Evolutionary conservation across 148 eudicot genomes (phyloP).

Genomic region (Bassia scoparia): DNA sequence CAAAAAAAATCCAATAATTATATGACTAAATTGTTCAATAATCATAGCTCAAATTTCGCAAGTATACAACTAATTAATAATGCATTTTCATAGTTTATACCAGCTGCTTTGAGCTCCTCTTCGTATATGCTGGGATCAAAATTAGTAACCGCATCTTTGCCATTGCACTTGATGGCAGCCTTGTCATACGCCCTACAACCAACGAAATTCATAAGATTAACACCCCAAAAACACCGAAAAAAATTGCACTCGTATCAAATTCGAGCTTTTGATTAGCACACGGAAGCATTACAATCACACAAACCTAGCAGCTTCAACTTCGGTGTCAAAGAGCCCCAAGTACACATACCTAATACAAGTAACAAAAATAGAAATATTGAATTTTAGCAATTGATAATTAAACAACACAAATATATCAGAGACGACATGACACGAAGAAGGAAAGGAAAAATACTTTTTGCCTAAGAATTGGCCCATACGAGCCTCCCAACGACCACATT

Average conservation of each 20-base stretch:
- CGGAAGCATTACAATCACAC: not conserved
- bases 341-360: conserved; percentile 71
- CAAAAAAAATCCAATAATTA: too few relatives aligned
- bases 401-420: not conserved
- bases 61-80: not conserved
- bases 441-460: conserved; percentile 58
- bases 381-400: not conserved
- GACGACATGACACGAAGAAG: not conserved
- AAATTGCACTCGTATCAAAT: not conserved
- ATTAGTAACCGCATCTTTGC: conserved; percentile 93
- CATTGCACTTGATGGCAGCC: conserved; percentile 88
- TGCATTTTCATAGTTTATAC: not conserved
- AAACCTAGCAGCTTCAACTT: conserved; percentile 95
- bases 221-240: not conserved
- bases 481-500: conserved; percentile 99
- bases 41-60: not conserved
- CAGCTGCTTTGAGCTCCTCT: conserved; percentile 56
- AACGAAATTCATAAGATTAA: not conserved
- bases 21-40: not conserved
- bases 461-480: conserved; percentile 98
- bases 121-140: conserved; percentile 84
- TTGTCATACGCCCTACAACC: conserved; percentile 82
- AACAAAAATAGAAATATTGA: not conserved
- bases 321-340: conserved; percentile 90
- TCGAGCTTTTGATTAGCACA: too few relatives aligned